A percentile compares a stretch with the other conserved stretches of the same genome.
Conservation (phyloP, 441 rosid species). For the Flueggea neowawraea region DNA sequence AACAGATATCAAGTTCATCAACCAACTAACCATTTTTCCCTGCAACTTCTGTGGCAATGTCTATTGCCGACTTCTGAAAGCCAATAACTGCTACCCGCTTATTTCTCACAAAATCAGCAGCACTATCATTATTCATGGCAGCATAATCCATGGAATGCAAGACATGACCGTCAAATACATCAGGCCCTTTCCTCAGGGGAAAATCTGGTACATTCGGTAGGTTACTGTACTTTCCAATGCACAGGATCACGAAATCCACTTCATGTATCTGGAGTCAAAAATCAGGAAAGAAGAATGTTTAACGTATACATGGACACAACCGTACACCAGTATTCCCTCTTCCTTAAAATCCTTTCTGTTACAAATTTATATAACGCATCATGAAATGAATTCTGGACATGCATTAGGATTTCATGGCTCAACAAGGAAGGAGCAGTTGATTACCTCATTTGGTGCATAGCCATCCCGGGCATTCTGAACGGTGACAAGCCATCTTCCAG, state of each 20-base stretch:
- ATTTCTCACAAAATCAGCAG: conserved; percentile 20
- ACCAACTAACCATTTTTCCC: conserved; percentile 22
- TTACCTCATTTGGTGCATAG: conserved; percentile 17
- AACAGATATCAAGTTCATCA: neutral
- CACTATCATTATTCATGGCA: conserved; percentile 19
- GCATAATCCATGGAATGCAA: conserved; percentile 48
- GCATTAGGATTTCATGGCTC: neutral
- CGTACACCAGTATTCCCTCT: too few relatives aligned
- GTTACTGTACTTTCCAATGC: conserved; percentile 41
- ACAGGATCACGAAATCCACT: conserved; percentile 41
- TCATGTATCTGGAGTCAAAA: conserved; percentile 19
- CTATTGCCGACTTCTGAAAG: conserved; percentile 43
- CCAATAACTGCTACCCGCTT: conserved; percentile 37
- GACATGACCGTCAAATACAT: conserved; percentile 33
- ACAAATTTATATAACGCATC: too few relatives aligned
- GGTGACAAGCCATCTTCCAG: conserved; percentile 26
- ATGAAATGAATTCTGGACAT: neutral
- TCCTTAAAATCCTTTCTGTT: too few relatives aligned
- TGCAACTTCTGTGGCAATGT: conserved; percentile 40
- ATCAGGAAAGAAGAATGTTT: neutral
- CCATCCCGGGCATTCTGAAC: conserved; percentile 14
- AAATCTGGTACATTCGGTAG: conserved; percentile 34
- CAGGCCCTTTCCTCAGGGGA: conserved; percentile 29
- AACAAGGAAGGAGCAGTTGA: neutral
- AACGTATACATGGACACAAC: too few relatives aligned